phyloP scores from a whole-genome alignment of 495 filamentous ascomycete species.

The Pyrenula aspistea region DNA sequence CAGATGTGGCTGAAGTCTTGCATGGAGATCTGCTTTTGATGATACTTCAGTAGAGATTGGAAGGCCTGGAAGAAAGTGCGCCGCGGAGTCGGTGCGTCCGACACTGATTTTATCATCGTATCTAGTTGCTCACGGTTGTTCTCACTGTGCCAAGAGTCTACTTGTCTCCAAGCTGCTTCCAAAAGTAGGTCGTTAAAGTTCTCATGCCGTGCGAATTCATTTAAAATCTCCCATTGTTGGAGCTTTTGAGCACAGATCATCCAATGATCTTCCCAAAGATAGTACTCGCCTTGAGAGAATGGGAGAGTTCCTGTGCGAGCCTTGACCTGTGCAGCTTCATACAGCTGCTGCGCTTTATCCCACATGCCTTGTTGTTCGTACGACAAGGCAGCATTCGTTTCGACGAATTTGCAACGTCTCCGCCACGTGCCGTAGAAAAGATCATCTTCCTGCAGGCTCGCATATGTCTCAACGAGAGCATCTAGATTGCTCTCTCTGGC shows the following conservation, averaged over 20 bases:
- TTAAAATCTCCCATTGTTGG: conserved; percentile 95
- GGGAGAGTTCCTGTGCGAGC: conserved; percentile 84
- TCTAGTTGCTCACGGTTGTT: conserved; percentile 83
- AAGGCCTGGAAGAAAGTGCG: conserved; percentile 96
- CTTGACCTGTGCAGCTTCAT: conserved; percentile 93
- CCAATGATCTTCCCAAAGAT: conserved; percentile 99
- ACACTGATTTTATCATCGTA: conserved; percentile 83
- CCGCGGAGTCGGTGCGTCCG: conserved; percentile 90
- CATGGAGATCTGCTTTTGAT: conserved; percentile 70
- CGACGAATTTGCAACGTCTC: conserved; percentile 84
- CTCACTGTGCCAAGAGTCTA: conserved; percentile 80
- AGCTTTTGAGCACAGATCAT: conserved; percentile 93
- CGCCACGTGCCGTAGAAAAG: conserved; percentile 98
- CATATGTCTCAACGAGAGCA: conserved; percentile 82
- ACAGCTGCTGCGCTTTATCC: conserved; percentile 94
- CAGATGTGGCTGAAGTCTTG: conserved; percentile 79
- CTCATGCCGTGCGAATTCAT: conserved; percentile 97
- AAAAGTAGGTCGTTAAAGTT: conserved; percentile 96
- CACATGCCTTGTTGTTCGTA: conserved; percentile 99
- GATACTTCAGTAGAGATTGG: conserved; percentile 86
- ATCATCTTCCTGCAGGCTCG: conserved; percentile 82
- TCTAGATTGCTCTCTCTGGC: conserved; percentile 91
- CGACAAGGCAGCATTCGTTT: conserved; percentile 91
- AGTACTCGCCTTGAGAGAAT: conserved; percentile 94
- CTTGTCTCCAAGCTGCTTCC: conserved; percentile 86